Base-by-base conservation (phyloP, 495 filamentous ascomycete species). In the Podospora didyma region DNA sequence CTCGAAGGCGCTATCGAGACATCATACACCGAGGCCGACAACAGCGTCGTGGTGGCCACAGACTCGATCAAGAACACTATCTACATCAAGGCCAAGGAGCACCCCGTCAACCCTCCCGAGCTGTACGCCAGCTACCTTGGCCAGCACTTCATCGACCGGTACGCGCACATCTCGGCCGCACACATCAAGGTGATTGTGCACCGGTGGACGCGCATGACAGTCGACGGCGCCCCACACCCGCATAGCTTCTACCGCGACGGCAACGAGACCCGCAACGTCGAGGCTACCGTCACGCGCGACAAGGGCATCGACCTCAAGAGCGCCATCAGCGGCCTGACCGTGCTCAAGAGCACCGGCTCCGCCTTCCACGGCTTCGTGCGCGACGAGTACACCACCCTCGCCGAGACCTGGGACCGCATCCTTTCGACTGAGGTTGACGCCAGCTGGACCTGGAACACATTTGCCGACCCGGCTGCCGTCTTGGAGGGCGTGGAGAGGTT, bases 41-140 rank as follows among this genome's bases (percentile, higher is more conserved):
- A 98, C 79, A 89, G 87, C 69, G 89, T 95, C 52, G 82, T 98
- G 22, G 94, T 98, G 41, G 92, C 94, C 50, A 98, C 94, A 39
- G 94, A 98, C 74, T 93, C 92, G 10, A 93, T 96, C 79, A 98
- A 98, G 77, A 96, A 98, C 76, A 96, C 92, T 60, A 86, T 90
- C 76, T 96, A 93, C 75, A 90, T 97, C 81, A 79, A 78, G 65
- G 93, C 94, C 61, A 97, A 96, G 74, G 89, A 96, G 70, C 81
- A 93, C 78, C 89, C 94, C 47, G 89, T 97, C 55, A 91, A 86
- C 49, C 92, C 94, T 19, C 94, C 94, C 2, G 94, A 98, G 76
- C 84, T 96, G 48, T 98, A 94, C 68, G 94, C 86, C 63, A 82
- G 86, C 66, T 87, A 88, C 61, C 73, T 97, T 26, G 89, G 86